Conservation (phyloP, 768 basidiomycete genomes). For the Mycena sanguinolenta region DNA sequence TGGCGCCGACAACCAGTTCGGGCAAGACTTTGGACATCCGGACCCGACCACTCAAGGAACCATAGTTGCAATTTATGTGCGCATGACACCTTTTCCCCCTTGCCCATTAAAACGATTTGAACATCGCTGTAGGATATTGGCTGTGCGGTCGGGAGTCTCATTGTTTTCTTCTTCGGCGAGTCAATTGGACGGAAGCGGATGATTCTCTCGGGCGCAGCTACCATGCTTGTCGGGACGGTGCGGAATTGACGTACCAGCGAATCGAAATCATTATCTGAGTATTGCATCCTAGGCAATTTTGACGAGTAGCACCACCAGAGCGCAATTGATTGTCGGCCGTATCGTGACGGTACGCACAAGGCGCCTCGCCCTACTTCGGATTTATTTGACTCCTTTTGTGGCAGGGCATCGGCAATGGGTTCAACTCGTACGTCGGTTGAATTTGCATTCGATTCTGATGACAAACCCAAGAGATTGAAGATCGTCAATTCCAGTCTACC, state of each 20-base stretch:
- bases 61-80: constrained; percentile 56
- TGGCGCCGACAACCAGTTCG: constrained; percentile 58
- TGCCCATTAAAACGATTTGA: background rate
- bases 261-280: no score
- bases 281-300: constrained; percentile 47
- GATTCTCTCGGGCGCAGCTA: constrained; percentile 53
- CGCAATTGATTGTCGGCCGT: constrained; percentile 54
- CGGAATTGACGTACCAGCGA: no score
- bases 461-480: background rate
- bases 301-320: constrained; percentile 54
- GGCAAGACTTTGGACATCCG: constrained; percentile 52
- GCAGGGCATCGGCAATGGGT: constrained; percentile 52
- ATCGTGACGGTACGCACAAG: constrained; percentile 51
- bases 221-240: constrained; percentile 56
- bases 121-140: constrained; percentile 52
- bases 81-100: no score
- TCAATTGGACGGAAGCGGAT: constrained; percentile 52
- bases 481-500: constrained; percentile 56
- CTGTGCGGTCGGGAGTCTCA: constrained; percentile 52
- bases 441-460: background rate
- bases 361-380: background rate
- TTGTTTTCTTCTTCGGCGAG: constrained; percentile 56
- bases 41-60: constrained; percentile 54
- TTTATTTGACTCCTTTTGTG: background rate
- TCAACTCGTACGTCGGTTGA: constrained; percentile 46